phyloP scores from a whole-genome alignment of 2,329 filamentous ascomycete species.

The Fusarium chaquense region DNA sequence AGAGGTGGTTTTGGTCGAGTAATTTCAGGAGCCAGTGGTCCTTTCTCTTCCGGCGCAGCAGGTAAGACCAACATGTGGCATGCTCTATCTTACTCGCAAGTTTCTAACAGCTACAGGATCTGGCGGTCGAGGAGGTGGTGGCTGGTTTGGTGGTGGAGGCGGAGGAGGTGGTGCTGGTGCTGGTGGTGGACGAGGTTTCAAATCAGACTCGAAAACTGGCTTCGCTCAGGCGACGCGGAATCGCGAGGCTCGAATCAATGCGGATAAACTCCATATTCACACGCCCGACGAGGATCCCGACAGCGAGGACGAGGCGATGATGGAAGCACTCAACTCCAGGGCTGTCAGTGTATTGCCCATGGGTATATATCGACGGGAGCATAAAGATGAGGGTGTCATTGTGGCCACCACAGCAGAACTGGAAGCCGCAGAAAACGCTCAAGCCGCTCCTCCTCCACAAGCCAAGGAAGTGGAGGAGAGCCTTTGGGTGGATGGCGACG shows the following conservation, averaged over 20 bases:
- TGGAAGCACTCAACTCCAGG: conserved; percentile 51
- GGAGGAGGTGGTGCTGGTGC: conserved; percentile 43
- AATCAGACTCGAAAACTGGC: conserved; percentile 54
- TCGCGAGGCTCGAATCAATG: conserved; percentile 65
- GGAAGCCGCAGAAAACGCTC: conserved; percentile 63
- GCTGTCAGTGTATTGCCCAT: conserved; percentile 61
- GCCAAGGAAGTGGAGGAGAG: conserved; percentile 56
- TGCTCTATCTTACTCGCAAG: neutral
- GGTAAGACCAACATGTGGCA: conserved; percentile 38
- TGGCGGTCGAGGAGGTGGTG: conserved; percentile 43
- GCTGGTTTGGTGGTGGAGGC: conserved; percentile 48
- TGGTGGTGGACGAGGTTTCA: conserved; percentile 45
- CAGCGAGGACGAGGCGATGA: conserved; percentile 59
- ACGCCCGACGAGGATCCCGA: conserved; percentile 59
- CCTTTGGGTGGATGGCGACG: conserved; percentile 58
- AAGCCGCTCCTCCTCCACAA: conserved; percentile 38
- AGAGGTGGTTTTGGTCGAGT: conserved; percentile 55
- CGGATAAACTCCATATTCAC: conserved; percentile 65
- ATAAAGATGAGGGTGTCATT: conserved; percentile 65
- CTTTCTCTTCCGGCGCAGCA: conserved; percentile 53
- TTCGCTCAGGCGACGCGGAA: conserved; percentile 53
- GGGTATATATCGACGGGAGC: conserved; percentile 67
- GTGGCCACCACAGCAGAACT: conserved; percentile 70
- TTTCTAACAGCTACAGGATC: conserved; percentile 20
- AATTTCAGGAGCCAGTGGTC: conserved; percentile 55